phyloP scores from a whole-genome alignment of 176 grass and related monocot genomes.

The Oryza punctata region DNA sequence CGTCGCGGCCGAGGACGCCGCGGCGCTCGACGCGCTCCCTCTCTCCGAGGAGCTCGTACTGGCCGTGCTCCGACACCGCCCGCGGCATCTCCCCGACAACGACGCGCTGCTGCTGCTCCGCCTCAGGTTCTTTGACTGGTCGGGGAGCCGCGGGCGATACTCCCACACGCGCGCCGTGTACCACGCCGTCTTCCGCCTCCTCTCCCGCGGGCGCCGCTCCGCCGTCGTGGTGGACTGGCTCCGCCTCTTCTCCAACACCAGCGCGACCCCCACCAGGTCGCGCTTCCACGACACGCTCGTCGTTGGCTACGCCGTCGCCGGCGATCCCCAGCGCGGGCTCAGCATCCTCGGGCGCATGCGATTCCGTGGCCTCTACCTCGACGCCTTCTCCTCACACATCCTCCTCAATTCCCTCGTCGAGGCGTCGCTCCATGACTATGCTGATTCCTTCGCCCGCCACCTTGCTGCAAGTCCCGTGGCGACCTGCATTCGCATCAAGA shows the following conservation, averaged over 20 bases:
- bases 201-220: conserved; percentile 47
- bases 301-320: conserved; percentile 79
- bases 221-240: conserved; percentile 81
- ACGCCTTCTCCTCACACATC: conserved; percentile 67
- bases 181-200: conserved; percentile 63
- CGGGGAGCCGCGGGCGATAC: conserved; percentile 57
- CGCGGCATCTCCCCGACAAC: conserved; percentile 20
- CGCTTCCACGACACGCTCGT: conserved; percentile 83
- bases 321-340: conserved; percentile 80
- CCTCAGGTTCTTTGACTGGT: conserved; percentile 90
- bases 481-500: conserved; percentile 74
- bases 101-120: conserved; percentile 64
- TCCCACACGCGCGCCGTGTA: conserved; percentile 68
- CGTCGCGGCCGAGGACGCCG: conserved; percentile 50
- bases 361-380: conserved; percentile 65
- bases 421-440: conserved; percentile 73
- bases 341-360: conserved; percentile 69
- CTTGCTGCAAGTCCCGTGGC: conserved; percentile 36
- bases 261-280: conserved; percentile 19
- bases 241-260: conserved; percentile 61
- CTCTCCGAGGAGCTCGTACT: conserved; percentile 67
- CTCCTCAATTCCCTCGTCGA: conserved; percentile 92
- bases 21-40: conserved; percentile 51
- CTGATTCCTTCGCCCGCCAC: conserved; percentile 60
- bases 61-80: conserved; percentile 52